Evolutionary conservation across 495 filamentous ascomycete genomes (phyloP).

Genomic region (Xylaria grammica): DNA sequence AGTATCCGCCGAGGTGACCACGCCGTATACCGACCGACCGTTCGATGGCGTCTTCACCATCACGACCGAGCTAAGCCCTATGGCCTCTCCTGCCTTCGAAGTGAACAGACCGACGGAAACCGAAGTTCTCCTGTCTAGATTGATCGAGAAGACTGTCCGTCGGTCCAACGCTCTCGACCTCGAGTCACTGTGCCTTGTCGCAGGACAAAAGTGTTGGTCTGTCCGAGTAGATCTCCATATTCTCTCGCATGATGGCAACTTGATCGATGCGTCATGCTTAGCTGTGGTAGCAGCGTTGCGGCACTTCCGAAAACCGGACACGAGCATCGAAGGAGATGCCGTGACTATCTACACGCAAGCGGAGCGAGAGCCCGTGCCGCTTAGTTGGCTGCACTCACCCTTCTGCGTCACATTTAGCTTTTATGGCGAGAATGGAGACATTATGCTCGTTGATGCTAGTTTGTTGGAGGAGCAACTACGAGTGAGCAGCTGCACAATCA

Average conservation of each 20-base stretch:
- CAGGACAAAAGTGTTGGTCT: conserved; percentile 86
- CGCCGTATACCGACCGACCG: conserved; percentile 83
- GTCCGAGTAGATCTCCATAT: conserved; percentile 90
- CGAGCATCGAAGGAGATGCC: conserved; percentile 78
- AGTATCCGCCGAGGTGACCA: conserved; percentile 84
- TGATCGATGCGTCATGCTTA: conserved; percentile 84
- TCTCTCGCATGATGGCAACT: conserved; percentile 83
- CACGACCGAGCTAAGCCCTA: conserved; percentile 85
- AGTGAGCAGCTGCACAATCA: conserved; percentile 82
- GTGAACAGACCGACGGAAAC: conserved; percentile 78
- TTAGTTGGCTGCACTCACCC: conserved; percentile 88
- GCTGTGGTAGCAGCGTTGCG: conserved; percentile 84
- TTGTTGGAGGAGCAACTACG: conserved; percentile 84
- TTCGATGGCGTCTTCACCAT: conserved; percentile 96
- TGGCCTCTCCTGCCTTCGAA: conserved; percentile 91
- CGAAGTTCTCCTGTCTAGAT: conserved; percentile 81
- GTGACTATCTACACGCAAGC: conserved; percentile 79
- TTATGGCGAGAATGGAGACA: conserved; percentile 67
- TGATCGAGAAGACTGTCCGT: conserved; percentile 91
- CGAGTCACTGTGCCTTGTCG: conserved; percentile 91
- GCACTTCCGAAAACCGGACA: conserved; percentile 89
- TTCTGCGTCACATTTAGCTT: conserved; percentile 85
- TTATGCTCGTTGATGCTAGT: conserved; percentile 76
- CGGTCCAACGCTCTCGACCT: conserved; percentile 90
- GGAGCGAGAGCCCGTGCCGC: conserved; percentile 87